phyloP scores from a whole-genome alignment of 805 yeast genomes.

The Lipomyces yamadae region DNA sequence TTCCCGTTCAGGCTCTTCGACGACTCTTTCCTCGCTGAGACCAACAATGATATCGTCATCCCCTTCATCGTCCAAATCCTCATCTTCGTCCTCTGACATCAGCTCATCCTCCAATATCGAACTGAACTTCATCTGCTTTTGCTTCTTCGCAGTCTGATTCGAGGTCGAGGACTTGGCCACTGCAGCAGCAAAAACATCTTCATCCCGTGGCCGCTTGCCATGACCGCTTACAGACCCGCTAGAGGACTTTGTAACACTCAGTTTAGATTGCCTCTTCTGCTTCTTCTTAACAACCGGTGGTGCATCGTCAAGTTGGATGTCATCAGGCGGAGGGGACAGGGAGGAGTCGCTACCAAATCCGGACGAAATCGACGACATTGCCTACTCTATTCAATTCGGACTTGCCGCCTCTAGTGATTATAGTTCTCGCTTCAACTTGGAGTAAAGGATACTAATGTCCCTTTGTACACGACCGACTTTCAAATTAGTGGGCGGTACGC shows the following conservation, averaged over 20 bases:
- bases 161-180: slow-evolving; percentile 16
- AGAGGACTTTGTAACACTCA: background rate
- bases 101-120: slow-evolving; percentile 33
- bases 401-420: background rate
- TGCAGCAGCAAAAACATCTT: slow-evolving; percentile 32
- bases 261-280: slow-evolving; percentile 12
- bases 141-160: background rate
- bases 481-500: background rate
- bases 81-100: slow-evolving; percentile 31
- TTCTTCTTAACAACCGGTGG: background rate
- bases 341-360: slow-evolving; percentile 23
- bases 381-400: background rate
- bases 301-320: slow-evolving; percentile 5
- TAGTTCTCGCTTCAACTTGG: background rate
- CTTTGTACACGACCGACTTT: no score
- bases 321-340: slow-evolving; percentile 32
- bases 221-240: background rate
- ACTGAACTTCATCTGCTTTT: slow-evolving; percentile 15
- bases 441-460: no score
- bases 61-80: slow-evolving; percentile 11
- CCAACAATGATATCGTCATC: slow-evolving; percentile 1
- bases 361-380: slow-evolving; percentile 11
- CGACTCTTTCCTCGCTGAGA: slow-evolving; percentile 3
- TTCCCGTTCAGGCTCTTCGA: slow-evolving; percentile 5
- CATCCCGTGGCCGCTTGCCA: slow-evolving; percentile 24